Evolutionary conservation across 805 yeast species (phyloP), one percentile per base, ranked within the genome.

Genomic region (Kodamaea jinghongensis): DNA sequence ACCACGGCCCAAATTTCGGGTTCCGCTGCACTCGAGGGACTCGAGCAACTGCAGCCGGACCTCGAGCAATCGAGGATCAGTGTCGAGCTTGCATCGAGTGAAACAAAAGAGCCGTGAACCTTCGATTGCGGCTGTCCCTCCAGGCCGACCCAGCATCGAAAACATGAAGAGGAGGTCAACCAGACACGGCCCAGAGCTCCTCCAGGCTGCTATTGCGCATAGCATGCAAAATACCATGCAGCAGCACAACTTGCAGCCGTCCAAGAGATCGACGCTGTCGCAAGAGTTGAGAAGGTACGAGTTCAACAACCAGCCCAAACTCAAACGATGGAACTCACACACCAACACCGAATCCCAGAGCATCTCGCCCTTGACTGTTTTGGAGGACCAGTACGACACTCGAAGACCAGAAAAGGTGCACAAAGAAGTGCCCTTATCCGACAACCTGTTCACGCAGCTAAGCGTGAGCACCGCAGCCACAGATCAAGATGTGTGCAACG

Each of bases 281-380:
- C 31, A 13, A 11, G 31, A 29, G 8, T 14, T n/a, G 31, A 6
- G 16, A n/a, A 29, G 17, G 31, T n/a, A n/a, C n/a, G n/a, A n/a
- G n/a, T 28, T 7, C 8, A 9, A 8, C 31, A 11, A 9, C 15
- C 9, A 11, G n/a, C 7, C 7, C 31, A 28, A 9, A 8, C 25
- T 34, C 31, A 36, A 28, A 17, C 39, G 29, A 12, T 37, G 40
- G 40, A 37, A 25, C 20, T 33, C 44, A 17, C 40, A 20, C 17
- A 33, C 15, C 14, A 9, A 31, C 16, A 12, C 13, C 20, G n/a
- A 17, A 10, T 12, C 29, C 23, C 10, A 30, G 30, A 54, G 59
- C 31, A 31, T 56, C 2, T 58, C 63, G 2, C 64, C 65, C 2
- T 47, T 60, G 31, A 56, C 63, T 0, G 58, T 58, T 8, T 41